These are phyloP conservation scores for Hypseocharis bilobata DNA, from an alignment of 441 rosid genomes.

Conservation along the genomic window DNA sequence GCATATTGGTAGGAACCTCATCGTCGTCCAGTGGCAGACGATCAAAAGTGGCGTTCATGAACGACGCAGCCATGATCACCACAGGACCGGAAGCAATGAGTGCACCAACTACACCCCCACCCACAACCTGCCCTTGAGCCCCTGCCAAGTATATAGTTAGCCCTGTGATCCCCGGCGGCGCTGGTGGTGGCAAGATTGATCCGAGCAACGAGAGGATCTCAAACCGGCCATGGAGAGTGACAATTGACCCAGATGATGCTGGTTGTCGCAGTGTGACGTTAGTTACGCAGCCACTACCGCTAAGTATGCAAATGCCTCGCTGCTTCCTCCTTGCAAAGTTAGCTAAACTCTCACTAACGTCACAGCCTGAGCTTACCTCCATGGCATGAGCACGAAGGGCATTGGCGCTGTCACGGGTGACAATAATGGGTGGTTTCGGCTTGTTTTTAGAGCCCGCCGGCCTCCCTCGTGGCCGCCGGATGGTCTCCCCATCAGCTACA, in stretches of 20 bases:
- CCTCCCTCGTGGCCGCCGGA: conserved; percentile 60
- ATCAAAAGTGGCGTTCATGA: conserved; percentile 60
- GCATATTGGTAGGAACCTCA: conserved; percentile 41
- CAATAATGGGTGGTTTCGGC: conserved; percentile 61
- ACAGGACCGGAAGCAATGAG: conserved; percentile 68
- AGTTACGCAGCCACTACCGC: conserved; percentile 60
- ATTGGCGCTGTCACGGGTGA: conserved; percentile 58
- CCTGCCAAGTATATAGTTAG: conserved; percentile 60
- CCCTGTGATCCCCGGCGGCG: conserved; percentile 60
- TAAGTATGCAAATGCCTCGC: conserved; percentile 48
- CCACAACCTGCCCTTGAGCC: conserved; percentile 66
- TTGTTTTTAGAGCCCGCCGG: conserved; percentile 70
- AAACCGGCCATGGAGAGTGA: conserved; percentile 62
- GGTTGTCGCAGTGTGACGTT: conserved; percentile 61
- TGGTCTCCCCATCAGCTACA: conserved; percentile 40
- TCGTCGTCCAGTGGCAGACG: conserved; percentile 58
- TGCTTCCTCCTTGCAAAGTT: conserved; percentile 50
- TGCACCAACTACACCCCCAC: conserved; percentile 60
- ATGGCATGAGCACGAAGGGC: conserved; percentile 58
- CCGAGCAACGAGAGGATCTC: conserved; percentile 66
- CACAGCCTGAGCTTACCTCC: conserved; percentile 61
- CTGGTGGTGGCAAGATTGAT: conserved; percentile 61
- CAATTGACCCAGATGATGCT: conserved; percentile 47
- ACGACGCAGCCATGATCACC: conserved; percentile 58
- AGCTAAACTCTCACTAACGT: conserved; percentile 42